Evolutionary conservation across 495 filamentous ascomycete genomes (phyloP).

Genomic region (Hypoxylon trugodes): DNA sequence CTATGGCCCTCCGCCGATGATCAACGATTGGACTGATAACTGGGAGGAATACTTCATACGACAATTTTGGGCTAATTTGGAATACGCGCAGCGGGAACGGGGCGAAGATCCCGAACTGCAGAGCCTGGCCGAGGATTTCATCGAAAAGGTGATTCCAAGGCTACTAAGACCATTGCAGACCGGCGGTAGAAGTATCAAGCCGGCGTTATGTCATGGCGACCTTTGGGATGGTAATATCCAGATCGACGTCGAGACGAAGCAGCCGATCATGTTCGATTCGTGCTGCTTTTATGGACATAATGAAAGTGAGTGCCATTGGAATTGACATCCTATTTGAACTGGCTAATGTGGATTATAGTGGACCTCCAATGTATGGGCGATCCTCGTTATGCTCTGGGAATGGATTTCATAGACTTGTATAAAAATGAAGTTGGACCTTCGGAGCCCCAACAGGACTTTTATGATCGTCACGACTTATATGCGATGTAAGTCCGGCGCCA

Average conservation of each 20-base stretch:
- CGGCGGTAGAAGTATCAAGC: slow-evolving; percentile 53
- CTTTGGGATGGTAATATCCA: slow-evolving; percentile 57
- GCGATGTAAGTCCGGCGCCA: slow-evolving; percentile 11
- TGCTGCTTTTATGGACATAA: slow-evolving; percentile 58
- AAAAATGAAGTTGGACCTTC: slow-evolving; percentile 22
- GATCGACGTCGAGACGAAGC: slow-evolving; percentile 42
- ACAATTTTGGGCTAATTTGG: background rate
- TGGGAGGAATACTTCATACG: slow-evolving; percentile 56
- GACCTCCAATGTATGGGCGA: slow-evolving; percentile 27
- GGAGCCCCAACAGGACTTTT: slow-evolving; percentile 28
- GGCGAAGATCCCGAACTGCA: background rate
- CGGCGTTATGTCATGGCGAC: slow-evolving; percentile 55
- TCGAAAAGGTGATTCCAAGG: slow-evolving; percentile 4
- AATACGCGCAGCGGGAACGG: background rate
- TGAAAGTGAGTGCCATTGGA: slow-evolving; percentile 43
- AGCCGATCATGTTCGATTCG: slow-evolving; percentile 56
- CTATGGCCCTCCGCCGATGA: slow-evolving; percentile 51
- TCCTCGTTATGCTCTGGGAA: slow-evolving; percentile 14
- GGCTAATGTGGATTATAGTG: background rate
- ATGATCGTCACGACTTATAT: slow-evolving; percentile 36
- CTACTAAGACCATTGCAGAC: slow-evolving; percentile 51
- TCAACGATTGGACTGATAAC: slow-evolving; percentile 52
- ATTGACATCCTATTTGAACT: background rate
- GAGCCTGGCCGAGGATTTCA: background rate
- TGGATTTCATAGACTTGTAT: slow-evolving; percentile 21